phyloP scores from a whole-genome alignment of 352 stramenopile genomes.

The Pythium oligandrum region DNA sequence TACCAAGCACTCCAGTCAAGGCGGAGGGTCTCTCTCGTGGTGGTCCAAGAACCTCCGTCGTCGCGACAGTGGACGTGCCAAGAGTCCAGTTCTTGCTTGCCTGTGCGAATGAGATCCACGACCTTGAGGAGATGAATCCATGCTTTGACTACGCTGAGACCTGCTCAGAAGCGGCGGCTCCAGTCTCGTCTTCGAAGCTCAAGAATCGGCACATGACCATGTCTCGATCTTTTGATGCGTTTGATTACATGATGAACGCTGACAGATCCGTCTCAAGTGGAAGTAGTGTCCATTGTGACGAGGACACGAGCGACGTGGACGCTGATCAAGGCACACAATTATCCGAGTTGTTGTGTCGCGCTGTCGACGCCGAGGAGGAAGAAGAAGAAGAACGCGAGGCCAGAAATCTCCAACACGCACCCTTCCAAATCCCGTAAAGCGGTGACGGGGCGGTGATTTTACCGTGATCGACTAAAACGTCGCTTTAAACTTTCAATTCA shows the following conservation, averaged over 20 bases:
- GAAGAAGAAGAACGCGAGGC: slow-evolving; percentile 17
- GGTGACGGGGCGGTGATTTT: too few species aligned
- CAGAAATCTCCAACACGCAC: too few species aligned
- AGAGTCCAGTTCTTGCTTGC: slow-evolving; percentile 55
- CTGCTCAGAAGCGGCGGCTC: slow-evolving; percentile 11
- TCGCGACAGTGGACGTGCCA: slow-evolving; percentile 34
- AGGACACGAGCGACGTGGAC: slow-evolving; percentile 29
- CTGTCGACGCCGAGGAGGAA: slow-evolving; percentile 25
- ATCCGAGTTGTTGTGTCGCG: slow-evolving; percentile 42
- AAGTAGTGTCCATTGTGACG: slow-evolving; percentile 8
- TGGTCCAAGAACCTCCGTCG: background rate
- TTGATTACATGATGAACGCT: slow-evolving; percentile 54
- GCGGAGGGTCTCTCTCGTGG: background rate
- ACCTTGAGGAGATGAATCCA: slow-evolving; percentile 62
- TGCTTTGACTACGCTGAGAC: slow-evolving; percentile 71
- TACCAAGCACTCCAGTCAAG: too few species aligned
- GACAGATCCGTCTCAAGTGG: slow-evolving; percentile 18
- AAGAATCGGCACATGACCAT: background rate
- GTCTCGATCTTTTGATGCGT: slow-evolving; percentile 6
- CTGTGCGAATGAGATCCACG: slow-evolving; percentile 78
- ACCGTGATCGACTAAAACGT: too few species aligned
- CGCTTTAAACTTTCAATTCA: too few species aligned
- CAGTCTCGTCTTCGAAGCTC: background rate
- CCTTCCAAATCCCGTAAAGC: slow-evolving; percentile 22
- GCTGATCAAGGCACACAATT: slow-evolving; percentile 57